phyloP scores from a whole-genome alignment of 306 rosid genomes.

The Arachis hypogaea region DNA sequence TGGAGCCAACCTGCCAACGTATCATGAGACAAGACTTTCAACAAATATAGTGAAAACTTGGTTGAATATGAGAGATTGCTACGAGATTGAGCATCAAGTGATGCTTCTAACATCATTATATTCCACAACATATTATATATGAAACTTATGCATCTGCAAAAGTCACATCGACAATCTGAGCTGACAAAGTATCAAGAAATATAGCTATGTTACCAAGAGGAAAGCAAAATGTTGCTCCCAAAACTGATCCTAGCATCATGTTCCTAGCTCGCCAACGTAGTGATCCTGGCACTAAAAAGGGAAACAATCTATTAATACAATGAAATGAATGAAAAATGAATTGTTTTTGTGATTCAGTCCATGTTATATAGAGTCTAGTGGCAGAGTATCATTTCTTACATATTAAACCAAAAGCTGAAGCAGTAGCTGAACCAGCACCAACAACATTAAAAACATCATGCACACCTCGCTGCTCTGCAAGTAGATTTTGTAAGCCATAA shows the following conservation, averaged over 20 bases:
- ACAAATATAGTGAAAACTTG: constrained; percentile 12
- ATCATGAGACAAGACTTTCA: constrained; percentile 30
- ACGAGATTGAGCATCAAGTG: not conserved
- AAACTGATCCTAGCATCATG: constrained; percentile 69
- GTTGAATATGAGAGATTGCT: not conserved
- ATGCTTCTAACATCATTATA: constrained; percentile 1
- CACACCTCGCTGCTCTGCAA: constrained; percentile 84
- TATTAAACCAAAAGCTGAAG: constrained; percentile 86
- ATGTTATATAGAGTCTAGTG: constrained; percentile 8
- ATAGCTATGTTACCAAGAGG: constrained; percentile 70
- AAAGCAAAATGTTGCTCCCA: constrained; percentile 89
- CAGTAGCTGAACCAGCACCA: constrained; percentile 97
- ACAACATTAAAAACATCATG: constrained; percentile 82
- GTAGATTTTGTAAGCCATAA: constrained; percentile 72
- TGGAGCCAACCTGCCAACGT: constrained; percentile 84
- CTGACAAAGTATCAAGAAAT: constrained; percentile 7
- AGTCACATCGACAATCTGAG: constrained; percentile 1
- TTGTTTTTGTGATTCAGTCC: not conserved
- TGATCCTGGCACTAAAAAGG: constrained; percentile 83
- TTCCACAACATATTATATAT: not conserved
- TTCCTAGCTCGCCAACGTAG: constrained; percentile 74
- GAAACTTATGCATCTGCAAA: not conserved
- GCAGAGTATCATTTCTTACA: constrained; percentile 55
- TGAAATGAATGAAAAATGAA: not conserved
- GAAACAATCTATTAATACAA: constrained; percentile 30